Conservation (phyloP, 1,284 basidiomycete species). For the Cutaneotrichosporon sp. region DNA sequence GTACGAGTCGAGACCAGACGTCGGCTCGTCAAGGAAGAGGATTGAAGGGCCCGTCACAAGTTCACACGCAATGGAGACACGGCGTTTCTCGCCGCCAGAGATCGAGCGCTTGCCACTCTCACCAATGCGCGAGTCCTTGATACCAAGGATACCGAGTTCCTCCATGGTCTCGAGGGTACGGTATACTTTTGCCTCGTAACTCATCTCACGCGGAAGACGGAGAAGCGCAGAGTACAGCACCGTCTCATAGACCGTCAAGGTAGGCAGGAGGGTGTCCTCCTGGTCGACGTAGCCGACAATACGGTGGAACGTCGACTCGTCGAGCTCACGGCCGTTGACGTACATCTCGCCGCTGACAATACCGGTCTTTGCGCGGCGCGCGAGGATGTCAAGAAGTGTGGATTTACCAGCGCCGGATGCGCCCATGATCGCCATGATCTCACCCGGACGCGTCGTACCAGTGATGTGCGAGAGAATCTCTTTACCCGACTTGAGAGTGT, state of each 20-base stretch:
- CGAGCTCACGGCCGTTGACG: slow-evolving; percentile 78
- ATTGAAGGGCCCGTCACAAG: slow-evolving; percentile 93
- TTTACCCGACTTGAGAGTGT: slow-evolving; percentile 61
- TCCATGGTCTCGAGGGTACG: slow-evolving; percentile 93
- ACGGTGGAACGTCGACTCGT: slow-evolving; percentile 69
- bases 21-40: slow-evolving; percentile 93
- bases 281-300: slow-evolving; percentile 89
- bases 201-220: slow-evolving; percentile 89
- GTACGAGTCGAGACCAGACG: slow-evolving; percentile 87
- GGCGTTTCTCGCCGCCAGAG: slow-evolving; percentile 90
- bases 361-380: slow-evolving; percentile 80
- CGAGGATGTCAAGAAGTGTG: slow-evolving; percentile 91
- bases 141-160: slow-evolving; percentile 85
- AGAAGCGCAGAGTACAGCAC: slow-evolving; percentile 88
- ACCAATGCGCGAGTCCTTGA: slow-evolving; percentile 85
- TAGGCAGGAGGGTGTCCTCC: slow-evolving; percentile 94
- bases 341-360: slow-evolving; percentile 66
- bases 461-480: slow-evolving; percentile 72
- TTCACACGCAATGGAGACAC: slow-evolving; percentile 97
- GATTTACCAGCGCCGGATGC: slow-evolving; percentile 96
- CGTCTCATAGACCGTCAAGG: slow-evolving; percentile 95
- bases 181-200: slow-evolving; percentile 84
- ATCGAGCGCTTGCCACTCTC: slow-evolving; percentile 74
- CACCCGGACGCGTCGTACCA: slow-evolving; percentile 76
- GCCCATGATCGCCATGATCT: slow-evolving; percentile 91